A percentile compares a stretch with the other conserved stretches of the same genome.
These are phyloP conservation scores for Sporothrix pallida DNA, from an alignment of 2,329 filamentous ascomycete genomes.

Conservation along the genomic window DNA sequence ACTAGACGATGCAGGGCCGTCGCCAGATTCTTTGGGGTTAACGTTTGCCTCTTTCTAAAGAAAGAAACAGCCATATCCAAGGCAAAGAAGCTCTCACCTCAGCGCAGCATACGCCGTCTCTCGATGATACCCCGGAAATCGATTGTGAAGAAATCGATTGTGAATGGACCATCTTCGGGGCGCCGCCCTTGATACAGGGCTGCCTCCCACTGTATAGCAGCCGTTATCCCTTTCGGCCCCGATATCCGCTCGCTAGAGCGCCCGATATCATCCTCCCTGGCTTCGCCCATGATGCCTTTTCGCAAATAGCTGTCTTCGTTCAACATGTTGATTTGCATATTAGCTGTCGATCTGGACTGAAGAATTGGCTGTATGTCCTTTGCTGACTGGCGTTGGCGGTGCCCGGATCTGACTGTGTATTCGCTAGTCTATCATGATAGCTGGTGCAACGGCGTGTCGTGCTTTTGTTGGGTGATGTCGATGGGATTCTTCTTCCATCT, in stretches of 20 bases:
- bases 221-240: background rate
- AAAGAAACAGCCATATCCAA: conserved; percentile 7
- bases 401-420: background rate
- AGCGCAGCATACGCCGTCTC: background rate
- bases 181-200: background rate
- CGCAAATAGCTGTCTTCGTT: background rate
- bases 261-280: background rate
- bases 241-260: background rate
- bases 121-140: background rate
- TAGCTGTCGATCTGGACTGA: conserved; percentile 1
- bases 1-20: background rate
- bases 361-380: background rate
- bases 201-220: too few species aligned
- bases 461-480: background rate
- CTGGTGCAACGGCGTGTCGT: background rate
- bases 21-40: background rate
- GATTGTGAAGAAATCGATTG: background rate
- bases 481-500: background rate
- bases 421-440: background rate
- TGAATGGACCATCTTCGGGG: background rate
- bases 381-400: background rate
- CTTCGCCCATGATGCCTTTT: too few species aligned
- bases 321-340: background rate
- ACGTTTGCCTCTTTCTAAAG: background rate
- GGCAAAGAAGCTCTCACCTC: conserved; percentile 5